Conservation (phyloP, 2,329 filamentous ascomycete genomes). For the Ophiobolus disseminans region DNA sequence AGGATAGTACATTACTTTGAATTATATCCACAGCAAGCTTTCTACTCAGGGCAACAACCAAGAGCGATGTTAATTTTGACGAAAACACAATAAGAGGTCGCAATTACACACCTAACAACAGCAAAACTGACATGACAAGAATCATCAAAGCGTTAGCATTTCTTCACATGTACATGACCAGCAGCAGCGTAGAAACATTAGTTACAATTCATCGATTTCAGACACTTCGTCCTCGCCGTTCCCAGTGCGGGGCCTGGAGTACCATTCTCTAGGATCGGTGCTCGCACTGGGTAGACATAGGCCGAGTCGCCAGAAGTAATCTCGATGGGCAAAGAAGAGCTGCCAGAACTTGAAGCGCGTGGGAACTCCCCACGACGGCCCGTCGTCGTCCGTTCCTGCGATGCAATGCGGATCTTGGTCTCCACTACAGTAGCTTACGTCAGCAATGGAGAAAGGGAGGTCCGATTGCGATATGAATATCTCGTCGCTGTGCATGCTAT, state of each 20-base stretch:
- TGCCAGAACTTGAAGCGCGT: conserved; percentile 82
- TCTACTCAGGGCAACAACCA: too few relatives aligned
- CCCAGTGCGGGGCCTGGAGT: conserved; percentile 30
- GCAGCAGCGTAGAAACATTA: too few relatives aligned
- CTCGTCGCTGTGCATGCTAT: conserved; percentile 82
- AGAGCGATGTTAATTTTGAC: too few relatives aligned
- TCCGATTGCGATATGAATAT: conserved; percentile 78
- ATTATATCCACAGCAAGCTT: too few relatives aligned
- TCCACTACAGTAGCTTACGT: conserved; percentile 76
- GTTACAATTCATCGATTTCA: conserved; percentile 10
- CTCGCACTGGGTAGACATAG: conserved; percentile 76
- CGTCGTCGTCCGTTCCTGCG: conserved; percentile 58
- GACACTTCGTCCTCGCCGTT: conserved; percentile 17
- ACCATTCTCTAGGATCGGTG: conserved; percentile 74
- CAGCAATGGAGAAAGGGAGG: conserved; percentile 70
- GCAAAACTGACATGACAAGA: too few relatives aligned
- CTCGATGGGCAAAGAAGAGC: conserved; percentile 88
- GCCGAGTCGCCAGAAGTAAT: conserved; percentile 95
- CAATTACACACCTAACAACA: too few relatives aligned
- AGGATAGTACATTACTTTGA: too few relatives aligned
- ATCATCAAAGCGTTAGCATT: too few relatives aligned
- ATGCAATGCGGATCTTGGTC: conserved; percentile 76
- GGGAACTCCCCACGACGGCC: conserved; percentile 49
- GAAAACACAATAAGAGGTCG: too few relatives aligned
- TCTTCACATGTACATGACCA: background rate